Evolutionary conservation across 78 protist species (phyloP).

Genomic region (Tieghemostelium lacteum): DNA sequence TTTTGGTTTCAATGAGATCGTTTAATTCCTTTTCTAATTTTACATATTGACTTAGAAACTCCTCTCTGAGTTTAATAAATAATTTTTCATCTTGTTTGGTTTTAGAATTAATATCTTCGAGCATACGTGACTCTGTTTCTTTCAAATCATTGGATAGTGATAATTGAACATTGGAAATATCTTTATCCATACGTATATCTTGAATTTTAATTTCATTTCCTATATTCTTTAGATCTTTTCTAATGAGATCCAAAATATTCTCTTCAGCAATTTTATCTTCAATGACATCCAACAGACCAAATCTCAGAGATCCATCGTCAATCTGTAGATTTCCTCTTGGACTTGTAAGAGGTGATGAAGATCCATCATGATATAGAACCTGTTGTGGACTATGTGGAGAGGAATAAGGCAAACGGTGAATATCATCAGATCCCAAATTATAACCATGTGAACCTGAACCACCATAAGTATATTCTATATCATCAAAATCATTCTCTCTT

Average conservation of each 20-base stretch:
- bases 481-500: not conserved
- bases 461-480: not conserved
- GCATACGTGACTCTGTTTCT: conserved; percentile 32
- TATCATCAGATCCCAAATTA: too few species aligned
- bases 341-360: not conserved
- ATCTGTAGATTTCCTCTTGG: not conserved
- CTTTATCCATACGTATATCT: conserved; percentile 54
- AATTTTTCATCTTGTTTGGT: conserved; percentile 21
- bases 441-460: not conserved
- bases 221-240: conserved; percentile 40
- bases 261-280: conserved; percentile 69
- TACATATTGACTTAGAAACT: not conserved
- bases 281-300: conserved; percentile 58
- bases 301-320: conserved; percentile 2
- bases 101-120: conserved; percentile 25
- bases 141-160: conserved; percentile 12
- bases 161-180: not conserved
- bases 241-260: conserved; percentile 52
- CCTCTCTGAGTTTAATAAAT: conserved; percentile 20
- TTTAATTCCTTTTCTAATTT: not conserved
- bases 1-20: not conserved
- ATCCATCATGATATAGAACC: not conserved
- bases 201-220: conserved; percentile 39
- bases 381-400: not conserved
- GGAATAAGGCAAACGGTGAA: conserved; percentile 20